Evolutionary conservation across 2,329 filamentous ascomycete species (phyloP).

Genomic region (Neocatenulostroma microsporum): DNA sequence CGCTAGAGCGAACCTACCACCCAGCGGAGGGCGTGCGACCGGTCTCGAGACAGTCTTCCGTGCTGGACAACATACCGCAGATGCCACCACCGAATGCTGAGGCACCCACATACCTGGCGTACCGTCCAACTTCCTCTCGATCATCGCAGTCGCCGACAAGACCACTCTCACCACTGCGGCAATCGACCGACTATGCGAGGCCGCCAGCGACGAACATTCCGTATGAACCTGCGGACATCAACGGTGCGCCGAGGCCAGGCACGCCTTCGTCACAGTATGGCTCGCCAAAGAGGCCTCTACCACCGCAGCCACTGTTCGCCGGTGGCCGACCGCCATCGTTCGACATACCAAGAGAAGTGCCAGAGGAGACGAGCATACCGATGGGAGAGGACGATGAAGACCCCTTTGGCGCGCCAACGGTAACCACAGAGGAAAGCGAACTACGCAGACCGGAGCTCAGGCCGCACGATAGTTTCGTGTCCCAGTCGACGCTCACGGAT

Average conservation of each 20-base stretch:
- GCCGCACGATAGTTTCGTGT: conserved; percentile 57
- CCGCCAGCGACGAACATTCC: conserved; percentile 62
- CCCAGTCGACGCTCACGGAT: conserved; percentile 54
- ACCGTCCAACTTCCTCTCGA: conserved; percentile 46
- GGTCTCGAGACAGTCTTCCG: conserved; percentile 42
- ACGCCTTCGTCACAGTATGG: conserved; percentile 86
- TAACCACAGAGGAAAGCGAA: conserved; percentile 40
- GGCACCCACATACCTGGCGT: conserved; percentile 57
- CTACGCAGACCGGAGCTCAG: conserved; percentile 47
- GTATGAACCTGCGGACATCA: conserved; percentile 82
- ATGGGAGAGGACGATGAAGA: conserved; percentile 46
- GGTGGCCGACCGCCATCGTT: conserved; percentile 41
- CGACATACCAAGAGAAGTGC: conserved; percentile 32
- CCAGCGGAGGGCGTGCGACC: conserved; percentile 39
- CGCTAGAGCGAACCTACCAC: conserved; percentile 43
- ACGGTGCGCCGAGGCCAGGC: conserved; percentile 82
- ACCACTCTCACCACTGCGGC: conserved; percentile 50
- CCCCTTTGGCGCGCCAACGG: conserved; percentile 60
- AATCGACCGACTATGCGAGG: conserved; percentile 56
- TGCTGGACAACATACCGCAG: conserved; percentile 43
- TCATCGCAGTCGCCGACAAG: conserved; percentile 44
- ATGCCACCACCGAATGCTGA: conserved; percentile 53
- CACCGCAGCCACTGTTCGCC: conserved; percentile 79
- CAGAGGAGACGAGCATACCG: conserved; percentile 63
- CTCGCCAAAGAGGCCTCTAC: conserved; percentile 77